These are phyloP conservation scores for Wickerhamomyces chaumierensis DNA, from an alignment of 805 yeast genomes.

Conservation along the genomic window DNA sequence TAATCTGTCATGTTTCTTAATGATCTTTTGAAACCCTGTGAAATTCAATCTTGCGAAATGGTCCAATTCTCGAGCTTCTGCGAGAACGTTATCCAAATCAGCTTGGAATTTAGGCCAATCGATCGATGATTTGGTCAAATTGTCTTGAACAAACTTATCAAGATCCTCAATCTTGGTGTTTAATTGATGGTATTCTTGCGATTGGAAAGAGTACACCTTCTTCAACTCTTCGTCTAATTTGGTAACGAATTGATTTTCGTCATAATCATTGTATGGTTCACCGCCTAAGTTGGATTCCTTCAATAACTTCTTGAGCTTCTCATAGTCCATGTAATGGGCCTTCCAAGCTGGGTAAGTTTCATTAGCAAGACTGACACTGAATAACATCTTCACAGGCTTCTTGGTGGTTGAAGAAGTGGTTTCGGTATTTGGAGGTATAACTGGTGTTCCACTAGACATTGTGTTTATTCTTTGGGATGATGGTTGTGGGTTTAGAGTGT, in stretches of 20 bases:
- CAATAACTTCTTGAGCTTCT: slow-evolving; percentile 48
- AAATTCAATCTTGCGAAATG: slow-evolving; percentile 84
- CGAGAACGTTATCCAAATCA: slow-evolving; percentile 62
- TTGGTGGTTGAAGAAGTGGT: too few species aligned
- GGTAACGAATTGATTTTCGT: slow-evolving; percentile 59
- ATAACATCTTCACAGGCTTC: slow-evolving; percentile 43
- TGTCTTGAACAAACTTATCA: slow-evolving; percentile 30
- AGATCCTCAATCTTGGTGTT: slow-evolving; percentile 51
- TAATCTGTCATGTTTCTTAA: slow-evolving; percentile 88
- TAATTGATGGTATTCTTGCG: slow-evolving; percentile 54
- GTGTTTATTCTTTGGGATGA: too few species aligned
- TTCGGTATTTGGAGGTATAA: too few species aligned
- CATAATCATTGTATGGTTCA: slow-evolving; percentile 52
- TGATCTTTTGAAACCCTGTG: slow-evolving; percentile 91
- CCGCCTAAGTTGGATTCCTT: slow-evolving; percentile 49
- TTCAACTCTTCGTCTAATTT: slow-evolving; percentile 61
- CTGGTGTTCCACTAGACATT: too few species aligned
- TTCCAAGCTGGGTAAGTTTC: slow-evolving; percentile 89
- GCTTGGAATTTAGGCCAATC: slow-evolving; percentile 54
- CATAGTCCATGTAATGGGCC: slow-evolving; percentile 57
- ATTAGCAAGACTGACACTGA: slow-evolving; percentile 71
- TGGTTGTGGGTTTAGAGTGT: too few species aligned
- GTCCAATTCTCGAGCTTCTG: slow-evolving; percentile 75
- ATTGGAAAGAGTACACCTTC: slow-evolving; percentile 67
- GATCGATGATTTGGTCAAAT: slow-evolving; percentile 19